Evolutionary conservation across 1,284 basidiomycete species (phyloP).

Genomic region (Trametes versicolor): DNA sequence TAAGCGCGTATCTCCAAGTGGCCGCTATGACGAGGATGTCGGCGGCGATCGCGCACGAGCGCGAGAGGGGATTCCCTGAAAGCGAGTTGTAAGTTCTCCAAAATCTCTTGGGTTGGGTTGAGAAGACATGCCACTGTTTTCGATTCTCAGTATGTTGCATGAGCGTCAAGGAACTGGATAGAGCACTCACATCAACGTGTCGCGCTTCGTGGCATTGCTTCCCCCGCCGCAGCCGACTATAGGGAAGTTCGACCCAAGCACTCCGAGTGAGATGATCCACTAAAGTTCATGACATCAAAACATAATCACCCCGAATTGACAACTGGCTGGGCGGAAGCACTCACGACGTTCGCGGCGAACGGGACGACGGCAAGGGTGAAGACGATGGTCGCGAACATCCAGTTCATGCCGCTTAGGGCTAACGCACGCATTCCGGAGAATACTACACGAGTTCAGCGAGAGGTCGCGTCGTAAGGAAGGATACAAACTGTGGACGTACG

Average conservation of each 20-base stretch:
- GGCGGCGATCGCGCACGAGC: conserved; percentile 5
- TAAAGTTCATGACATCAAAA: neutral
- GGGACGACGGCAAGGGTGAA: conserved; percentile 9
- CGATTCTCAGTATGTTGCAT: neutral
- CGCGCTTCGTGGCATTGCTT: neutral
- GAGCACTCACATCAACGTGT: neutral
- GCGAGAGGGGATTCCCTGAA: conserved; percentile 1
- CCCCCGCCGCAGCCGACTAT: neutral
- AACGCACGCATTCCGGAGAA: conserved; percentile 20
- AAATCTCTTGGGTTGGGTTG: neutral
- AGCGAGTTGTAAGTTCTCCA: neutral
- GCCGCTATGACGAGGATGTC: conserved; percentile 9
- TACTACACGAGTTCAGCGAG: no score
- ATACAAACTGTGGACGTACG: neutral
- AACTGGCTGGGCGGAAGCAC: neutral
- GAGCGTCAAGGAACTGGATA: neutral
- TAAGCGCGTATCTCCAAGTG: conserved; percentile 7
- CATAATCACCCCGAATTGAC: no score
- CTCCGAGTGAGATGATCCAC: neutral
- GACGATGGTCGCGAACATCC: conserved; percentile 1
- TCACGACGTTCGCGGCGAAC: conserved; percentile 14
- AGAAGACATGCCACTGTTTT: neutral
- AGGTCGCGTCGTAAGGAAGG: neutral
- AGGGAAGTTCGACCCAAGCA: neutral
- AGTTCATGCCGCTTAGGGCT: conserved; percentile 19